Percentiles rank a stretch among this genome's conserved stretches.
Evolutionary conservation across 2,329 filamentous ascomycete species (phyloP).

Genomic region (Colletotrichum spinosum): DNA sequence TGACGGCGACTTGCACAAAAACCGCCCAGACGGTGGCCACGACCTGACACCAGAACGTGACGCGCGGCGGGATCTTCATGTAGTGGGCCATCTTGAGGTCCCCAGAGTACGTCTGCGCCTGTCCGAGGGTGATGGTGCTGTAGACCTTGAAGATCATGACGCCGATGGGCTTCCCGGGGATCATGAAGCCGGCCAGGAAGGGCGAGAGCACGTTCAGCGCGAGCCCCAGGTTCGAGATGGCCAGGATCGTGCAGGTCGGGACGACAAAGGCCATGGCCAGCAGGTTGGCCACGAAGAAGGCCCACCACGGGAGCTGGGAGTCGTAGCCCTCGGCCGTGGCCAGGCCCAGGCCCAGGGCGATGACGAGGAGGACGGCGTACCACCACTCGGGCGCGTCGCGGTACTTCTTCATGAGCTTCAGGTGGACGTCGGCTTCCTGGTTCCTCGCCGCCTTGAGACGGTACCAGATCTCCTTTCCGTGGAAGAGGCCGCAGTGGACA

Average conservation of each 20-base stretch:
- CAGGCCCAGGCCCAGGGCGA: conserved; percentile 61
- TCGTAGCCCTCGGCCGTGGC: conserved; percentile 65
- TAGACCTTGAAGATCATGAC: conserved; percentile 53
- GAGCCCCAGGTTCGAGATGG: conserved; percentile 38
- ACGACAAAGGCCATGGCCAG: conserved; percentile 24
- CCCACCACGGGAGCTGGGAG: conserved; percentile 59
- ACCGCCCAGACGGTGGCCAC: conserved; percentile 62
- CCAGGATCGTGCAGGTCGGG: conserved; percentile 60
- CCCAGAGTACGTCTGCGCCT: conserved; percentile 55
- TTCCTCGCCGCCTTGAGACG: conserved; percentile 46
- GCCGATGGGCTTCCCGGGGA: conserved; percentile 46
- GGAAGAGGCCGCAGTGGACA: conserved; percentile 63
- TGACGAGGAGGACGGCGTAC: conserved; percentile 63
- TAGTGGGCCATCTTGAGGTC: conserved; percentile 58
- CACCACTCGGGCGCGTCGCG: conserved; percentile 70
- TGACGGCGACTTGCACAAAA: conserved; percentile 55
- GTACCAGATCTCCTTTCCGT: conserved; percentile 60
- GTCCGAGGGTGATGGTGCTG: conserved; percentile 28
- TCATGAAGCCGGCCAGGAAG: conserved; percentile 67
- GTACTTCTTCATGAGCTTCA: conserved; percentile 67
- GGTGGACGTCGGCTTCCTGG: conserved; percentile 68
- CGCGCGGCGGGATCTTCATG: conserved; percentile 68
- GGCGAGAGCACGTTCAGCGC: conserved; percentile 60
- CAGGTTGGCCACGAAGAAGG: conserved; percentile 51
- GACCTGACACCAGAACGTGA: conserved; percentile 71